These are phyloP conservation scores for Arabidopsis arenosa DNA, from an alignment of 345 rosid species.

Conservation along the genomic window DNA sequence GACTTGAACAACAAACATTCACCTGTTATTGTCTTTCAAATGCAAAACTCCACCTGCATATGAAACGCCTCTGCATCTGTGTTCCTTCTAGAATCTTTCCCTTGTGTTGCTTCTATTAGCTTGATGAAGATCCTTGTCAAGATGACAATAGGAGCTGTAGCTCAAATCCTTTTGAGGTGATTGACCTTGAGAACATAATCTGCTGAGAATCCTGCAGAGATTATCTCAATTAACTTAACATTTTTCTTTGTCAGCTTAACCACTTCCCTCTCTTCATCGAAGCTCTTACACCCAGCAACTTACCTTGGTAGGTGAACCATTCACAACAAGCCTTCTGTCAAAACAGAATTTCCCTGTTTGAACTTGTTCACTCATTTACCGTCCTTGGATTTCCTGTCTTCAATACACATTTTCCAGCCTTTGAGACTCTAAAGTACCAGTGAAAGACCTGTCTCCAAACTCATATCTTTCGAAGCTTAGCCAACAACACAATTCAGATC, in stretches of 20 bases:
- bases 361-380: too few species aligned
- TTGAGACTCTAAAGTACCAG: not conserved
- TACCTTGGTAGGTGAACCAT: too few species aligned
- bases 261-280: not conserved
- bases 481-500: not conserved
- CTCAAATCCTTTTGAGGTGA: not conserved
- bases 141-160: not conserved
- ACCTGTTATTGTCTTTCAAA: too few species aligned
- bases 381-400: not conserved
- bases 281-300: not conserved
- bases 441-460: not conserved
- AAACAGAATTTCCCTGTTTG: too few species aligned
- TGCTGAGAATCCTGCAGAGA: not conserved
- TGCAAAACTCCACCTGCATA: not conserved
- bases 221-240: not conserved
- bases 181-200: not conserved
- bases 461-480: not conserved
- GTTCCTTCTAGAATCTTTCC: not conserved
- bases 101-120: not conserved
- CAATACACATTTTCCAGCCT: not conserved
- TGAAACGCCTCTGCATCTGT: not conserved
- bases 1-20: too few species aligned
- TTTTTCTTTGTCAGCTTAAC: not conserved
- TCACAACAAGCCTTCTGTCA: too few species aligned
- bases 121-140: not conserved